A percentile compares a stretch with the other conserved stretches of the same genome.
These are phyloP conservation scores for Polyporus arcularius DNA, from an alignment of 768 basidiomycete genomes.

Conservation along the genomic window DNA sequence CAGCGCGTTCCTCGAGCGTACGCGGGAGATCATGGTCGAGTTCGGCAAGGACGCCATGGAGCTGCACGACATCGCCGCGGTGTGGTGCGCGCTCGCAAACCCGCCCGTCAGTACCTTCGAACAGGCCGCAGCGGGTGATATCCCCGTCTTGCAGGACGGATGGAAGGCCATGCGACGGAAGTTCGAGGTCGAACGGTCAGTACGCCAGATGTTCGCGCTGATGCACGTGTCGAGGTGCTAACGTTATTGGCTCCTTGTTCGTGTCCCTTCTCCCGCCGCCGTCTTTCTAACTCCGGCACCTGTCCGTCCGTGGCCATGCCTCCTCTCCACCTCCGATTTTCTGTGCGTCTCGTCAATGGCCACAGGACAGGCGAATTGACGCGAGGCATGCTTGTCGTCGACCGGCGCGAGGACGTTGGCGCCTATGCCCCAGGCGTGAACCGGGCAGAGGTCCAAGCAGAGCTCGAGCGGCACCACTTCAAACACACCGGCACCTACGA, in stretches of 20 bases:
- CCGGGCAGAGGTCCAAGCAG: slow-evolving; percentile 61
- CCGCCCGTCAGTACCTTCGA: slow-evolving; percentile 43
- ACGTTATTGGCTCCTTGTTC: neutral
- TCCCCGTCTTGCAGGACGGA: slow-evolving; percentile 40
- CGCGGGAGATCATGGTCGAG: slow-evolving; percentile 72
- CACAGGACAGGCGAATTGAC: slow-evolving; percentile 74
- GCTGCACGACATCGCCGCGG: slow-evolving; percentile 85
- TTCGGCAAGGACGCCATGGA: slow-evolving; percentile 88
- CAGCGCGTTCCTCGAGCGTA: slow-evolving; percentile 73
- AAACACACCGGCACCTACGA: slow-evolving; percentile 40
- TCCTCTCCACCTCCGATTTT: neutral
- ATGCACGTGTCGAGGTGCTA: slow-evolving; percentile 2
- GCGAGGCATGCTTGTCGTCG: slow-evolving; percentile 85
- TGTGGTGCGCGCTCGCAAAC: slow-evolving; percentile 84
- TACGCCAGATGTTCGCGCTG: neutral
- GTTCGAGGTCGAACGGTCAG: slow-evolving; percentile 47
- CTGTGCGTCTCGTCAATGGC: neutral
- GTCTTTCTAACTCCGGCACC: neutral
- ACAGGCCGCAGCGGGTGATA: neutral
- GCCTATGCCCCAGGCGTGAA: slow-evolving; percentile 68
- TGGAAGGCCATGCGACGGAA: slow-evolving; percentile 49
- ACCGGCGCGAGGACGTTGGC: slow-evolving; percentile 66
- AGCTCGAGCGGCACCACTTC: slow-evolving; percentile 41
- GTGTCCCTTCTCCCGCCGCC: neutral
- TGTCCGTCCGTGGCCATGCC: neutral